Evolutionary conservation across 306 rosid genomes (phyloP), one percentile per base, ranked within the genome.

Genomic region (Lotus japonicus): DNA sequence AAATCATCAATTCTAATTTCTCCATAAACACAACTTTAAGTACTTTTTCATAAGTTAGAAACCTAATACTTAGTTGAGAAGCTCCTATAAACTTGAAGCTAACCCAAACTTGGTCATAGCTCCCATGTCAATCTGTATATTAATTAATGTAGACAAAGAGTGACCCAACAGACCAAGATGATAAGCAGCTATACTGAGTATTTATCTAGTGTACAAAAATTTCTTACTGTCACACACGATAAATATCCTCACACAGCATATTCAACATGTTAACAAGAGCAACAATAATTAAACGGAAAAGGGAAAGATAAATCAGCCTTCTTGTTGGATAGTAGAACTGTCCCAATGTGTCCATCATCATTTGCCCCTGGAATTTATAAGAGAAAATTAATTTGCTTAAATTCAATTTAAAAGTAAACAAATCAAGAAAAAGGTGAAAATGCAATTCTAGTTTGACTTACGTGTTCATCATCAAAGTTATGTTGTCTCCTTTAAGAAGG

Each of bases 401-500:
- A 46, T 41, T 15, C 21, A 9, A 46, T 41, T 49, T 17, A 16
- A 6, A 50, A 59, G 12, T 15, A 43, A 41, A 44, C 36, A 35
- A 16, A 53, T 31, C 17, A 1, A 14, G 48, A 58, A 64, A 64
- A 61, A 38, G 10, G 56, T 11, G 38, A 49, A 71, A 33, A 42
- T 17, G 31, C n/a, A 8, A 60, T 64, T 66, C 58, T 18, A 62
- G 26, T 52, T 17, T 18, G 23, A 84, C 92, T 84, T 79, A 88
- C 97, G 92, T 67, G 66, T 81, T 88, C 97, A 88, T 88, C 97
- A 90, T 91, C 49, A 91, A 67, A 59, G 97, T 91, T 42, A 91
- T 91, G 82, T 86, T 91, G 82, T 91, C 97, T 64, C 97, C 97
- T 72, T 91, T 88, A 1, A 91, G 95, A 52, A 91, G 90, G 44